phyloP scores from a whole-genome alignment of 1,284 basidiomycete species.

The Earliella scabrosa region DNA sequence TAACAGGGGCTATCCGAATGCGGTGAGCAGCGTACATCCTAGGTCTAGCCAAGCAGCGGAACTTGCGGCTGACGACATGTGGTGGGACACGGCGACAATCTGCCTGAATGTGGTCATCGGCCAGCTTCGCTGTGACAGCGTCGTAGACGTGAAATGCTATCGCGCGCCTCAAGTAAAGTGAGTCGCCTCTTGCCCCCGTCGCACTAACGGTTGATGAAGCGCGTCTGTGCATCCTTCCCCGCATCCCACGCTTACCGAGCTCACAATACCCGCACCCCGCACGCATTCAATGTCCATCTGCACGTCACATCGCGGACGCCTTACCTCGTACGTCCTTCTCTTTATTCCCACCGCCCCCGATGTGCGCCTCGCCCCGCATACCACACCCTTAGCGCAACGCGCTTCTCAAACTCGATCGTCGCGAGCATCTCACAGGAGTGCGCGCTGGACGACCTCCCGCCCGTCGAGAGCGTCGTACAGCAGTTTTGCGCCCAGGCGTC shows the following conservation, averaged over 20 bases:
- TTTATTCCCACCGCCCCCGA: neutral
- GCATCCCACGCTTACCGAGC: neutral
- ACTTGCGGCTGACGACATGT: neutral
- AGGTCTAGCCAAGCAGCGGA: neutral
- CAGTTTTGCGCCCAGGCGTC: too few species aligned
- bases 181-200: constrained; percentile 3
- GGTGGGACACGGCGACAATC: constrained; percentile 24
- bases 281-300: neutral
- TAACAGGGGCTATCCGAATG: constrained; percentile 35
- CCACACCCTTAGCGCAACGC: too few species aligned
- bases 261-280: neutral
- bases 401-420: too few species aligned
- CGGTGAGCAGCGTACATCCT: too few species aligned
- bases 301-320: too few species aligned
- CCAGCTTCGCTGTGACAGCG: constrained; percentile 30
- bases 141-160: constrained; percentile 36
- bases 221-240: neutral
- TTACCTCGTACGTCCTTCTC: neutral
- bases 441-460: too few species aligned
- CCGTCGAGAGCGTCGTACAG: too few species aligned
- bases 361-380: neutral
- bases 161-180: constrained; percentile 28
- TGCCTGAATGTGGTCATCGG: constrained; percentile 32
- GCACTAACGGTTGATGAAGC: neutral
- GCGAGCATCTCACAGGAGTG: too few species aligned